Conservation (phyloP, 306 rosid genomes). For the Cucurbita pepo region DNA sequence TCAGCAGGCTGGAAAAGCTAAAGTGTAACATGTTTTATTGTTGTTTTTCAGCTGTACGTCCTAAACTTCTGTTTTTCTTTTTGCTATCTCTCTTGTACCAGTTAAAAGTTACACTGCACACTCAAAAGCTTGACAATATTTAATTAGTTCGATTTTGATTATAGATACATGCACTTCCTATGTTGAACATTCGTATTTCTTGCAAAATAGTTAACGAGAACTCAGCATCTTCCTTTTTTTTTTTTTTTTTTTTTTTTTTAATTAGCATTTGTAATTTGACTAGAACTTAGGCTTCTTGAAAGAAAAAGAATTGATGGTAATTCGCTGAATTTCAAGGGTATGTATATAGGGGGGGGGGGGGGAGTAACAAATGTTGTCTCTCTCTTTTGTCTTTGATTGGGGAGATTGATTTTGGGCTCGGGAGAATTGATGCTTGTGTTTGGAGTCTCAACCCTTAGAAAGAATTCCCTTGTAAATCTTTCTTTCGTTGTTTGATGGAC, state of each 20-base stretch:
- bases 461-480: neutral
- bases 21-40: constrained; percentile 29
- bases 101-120: neutral
- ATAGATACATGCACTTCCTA: neutral
- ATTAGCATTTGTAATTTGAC: too few species aligned
- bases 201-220: neutral
- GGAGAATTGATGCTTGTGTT: neutral
- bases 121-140: neutral
- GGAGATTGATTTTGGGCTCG: neutral
- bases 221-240: neutral
- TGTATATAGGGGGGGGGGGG: too few species aligned
- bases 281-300: too few species aligned
- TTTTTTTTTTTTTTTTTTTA: too few species aligned
- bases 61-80: neutral
- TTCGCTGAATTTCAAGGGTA: too few species aligned
- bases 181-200: neutral
- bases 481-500: neutral
- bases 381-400: neutral
- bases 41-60: neutral
- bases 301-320: too few species aligned
- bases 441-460: neutral
- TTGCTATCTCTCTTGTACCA: neutral
- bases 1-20: constrained; percentile 73
- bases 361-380: neutral
- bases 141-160: neutral